Evolutionary conservation across 2,329 filamentous ascomycete genomes (phyloP), one percentile per base, ranked within the genome.

Genomic region (Aspergillus chevalieri): DNA sequence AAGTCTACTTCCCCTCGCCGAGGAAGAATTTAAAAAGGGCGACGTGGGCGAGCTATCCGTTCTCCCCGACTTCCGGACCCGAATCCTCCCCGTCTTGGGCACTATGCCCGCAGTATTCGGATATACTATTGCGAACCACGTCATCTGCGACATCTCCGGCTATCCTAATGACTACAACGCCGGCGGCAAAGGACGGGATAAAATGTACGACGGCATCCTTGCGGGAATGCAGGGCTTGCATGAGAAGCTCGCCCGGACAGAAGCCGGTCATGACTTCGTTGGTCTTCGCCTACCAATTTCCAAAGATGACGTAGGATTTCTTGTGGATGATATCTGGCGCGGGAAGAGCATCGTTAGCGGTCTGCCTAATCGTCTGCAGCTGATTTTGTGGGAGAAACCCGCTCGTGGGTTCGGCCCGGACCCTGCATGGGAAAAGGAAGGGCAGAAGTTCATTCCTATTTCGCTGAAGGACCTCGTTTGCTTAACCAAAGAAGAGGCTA

Each of bases 21-120:
- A 95, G 52, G 89, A 93, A 44, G 91, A 97, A 65, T 93, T 90
- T 62, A 71, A 82, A 44, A 95, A 93, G 70, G 93, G 93, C 15
- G 78, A 83, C 15, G 89, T 97, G 0, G 85, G 86, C 22, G 91
- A 96, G 57, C 78, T 97, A 0, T 87, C 90, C 41, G 88, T 94
- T 0, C 79, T 98, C 46, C 87, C 91, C 1, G 91, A 95, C 65
- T 98, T 98, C 68, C 81, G 93, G 21, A 89, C 95, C 8, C 81
- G 93, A n/a, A 98, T 98, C 50, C 72, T 98, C 7, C 93, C 93
- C 0, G 93, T 98, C 0, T 74, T 98, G 3, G 93, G 93, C 1
- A 98, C 93, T 0, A 96, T 98, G 91, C 93, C 93, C 0, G 92
- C 93, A 2, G 85, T 97, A 1, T 98, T 98, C 67, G 93, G 93